phyloP scores from a whole-genome alignment of 805 yeast species.

The Pichia rugopelliculosa region DNA sequence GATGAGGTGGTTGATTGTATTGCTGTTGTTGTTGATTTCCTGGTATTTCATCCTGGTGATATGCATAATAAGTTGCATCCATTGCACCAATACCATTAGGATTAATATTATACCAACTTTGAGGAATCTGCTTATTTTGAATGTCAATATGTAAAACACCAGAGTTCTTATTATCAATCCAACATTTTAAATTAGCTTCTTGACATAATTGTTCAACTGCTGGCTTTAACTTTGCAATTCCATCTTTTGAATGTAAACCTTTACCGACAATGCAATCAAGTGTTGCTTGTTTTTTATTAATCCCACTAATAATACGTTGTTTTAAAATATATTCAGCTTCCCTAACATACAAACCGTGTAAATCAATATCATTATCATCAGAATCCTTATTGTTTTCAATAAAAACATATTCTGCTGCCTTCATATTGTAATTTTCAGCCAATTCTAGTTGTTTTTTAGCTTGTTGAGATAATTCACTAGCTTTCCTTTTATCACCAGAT shows the following conservation, averaged over 20 bases:
- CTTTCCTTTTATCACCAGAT: constrained; percentile 63
- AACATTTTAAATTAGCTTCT: constrained; percentile 53
- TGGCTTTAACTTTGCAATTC: constrained; percentile 82
- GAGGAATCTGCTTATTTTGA: constrained; percentile 38
- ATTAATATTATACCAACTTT: constrained; percentile 25
- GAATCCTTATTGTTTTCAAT: constrained; percentile 83
- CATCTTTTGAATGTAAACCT: constrained; percentile 76
- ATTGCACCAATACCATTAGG: constrained; percentile 29
- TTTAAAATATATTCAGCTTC: constrained; percentile 80
- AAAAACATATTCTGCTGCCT: constrained; percentile 89
- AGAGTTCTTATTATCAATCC: constrained; percentile 61
- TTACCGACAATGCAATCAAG: constrained; percentile 88
- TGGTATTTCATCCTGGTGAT: constrained; percentile 10
- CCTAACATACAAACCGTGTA: constrained; percentile 85
- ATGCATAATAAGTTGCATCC: constrained; percentile 20
- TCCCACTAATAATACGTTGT: constrained; percentile 61
- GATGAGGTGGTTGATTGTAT: too few relatives aligned
- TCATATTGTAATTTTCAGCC: constrained; percentile 63
- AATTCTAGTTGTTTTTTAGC: constrained; percentile 51
- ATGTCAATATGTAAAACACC: constrained; percentile 78
- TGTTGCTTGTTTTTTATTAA: constrained; percentile 49
- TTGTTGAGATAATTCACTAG: constrained; percentile 63
- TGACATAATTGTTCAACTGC: constrained; percentile 75
- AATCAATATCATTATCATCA: constrained; percentile 78
- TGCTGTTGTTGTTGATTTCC: constrained; percentile 20